These are phyloP conservation scores for Leptographium lundbergii DNA, from an alignment of 2,329 filamentous ascomycete genomes.

Conservation along the genomic window DNA sequence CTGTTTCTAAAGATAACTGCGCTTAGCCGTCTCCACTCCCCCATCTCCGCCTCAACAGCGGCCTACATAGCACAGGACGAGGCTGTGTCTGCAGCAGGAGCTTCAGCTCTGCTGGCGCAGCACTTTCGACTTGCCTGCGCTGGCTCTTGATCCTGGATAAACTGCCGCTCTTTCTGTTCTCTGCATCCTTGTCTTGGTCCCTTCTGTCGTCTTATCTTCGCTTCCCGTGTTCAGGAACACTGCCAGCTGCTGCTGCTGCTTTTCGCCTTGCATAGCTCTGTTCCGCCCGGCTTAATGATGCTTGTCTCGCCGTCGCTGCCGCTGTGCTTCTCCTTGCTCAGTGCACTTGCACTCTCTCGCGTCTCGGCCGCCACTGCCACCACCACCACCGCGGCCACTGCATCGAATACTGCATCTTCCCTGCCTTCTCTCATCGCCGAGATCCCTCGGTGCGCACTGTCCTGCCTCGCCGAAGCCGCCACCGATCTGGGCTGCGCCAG, in stretches of 20 bases:
- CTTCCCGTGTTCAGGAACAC: too few species aligned
- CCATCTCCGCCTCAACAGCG: neutral
- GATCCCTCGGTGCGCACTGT: conserved; percentile 15
- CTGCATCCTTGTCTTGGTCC: too few species aligned
- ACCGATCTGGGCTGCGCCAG: conserved; percentile 11
- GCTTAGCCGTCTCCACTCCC: neutral
- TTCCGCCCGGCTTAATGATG: neutral
- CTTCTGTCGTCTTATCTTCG: too few species aligned
- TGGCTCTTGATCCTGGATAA: too few species aligned
- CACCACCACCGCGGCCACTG: neutral
- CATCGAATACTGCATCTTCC: conserved; percentile 4
- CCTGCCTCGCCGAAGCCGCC: conserved; percentile 13
- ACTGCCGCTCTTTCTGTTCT: too few species aligned
- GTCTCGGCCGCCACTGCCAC: neutral
- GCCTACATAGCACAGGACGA: neutral
- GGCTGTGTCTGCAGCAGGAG: neutral
- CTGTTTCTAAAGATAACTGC: too few species aligned
- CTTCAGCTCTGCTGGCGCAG: neutral
- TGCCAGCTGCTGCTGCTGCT: too few species aligned
- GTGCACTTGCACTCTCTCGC: neutral
- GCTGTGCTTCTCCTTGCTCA: neutral
- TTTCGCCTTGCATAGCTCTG: neutral
- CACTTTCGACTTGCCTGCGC: too few species aligned
- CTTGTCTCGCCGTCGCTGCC: neutral
- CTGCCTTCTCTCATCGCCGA: conserved; percentile 13